These are phyloP conservation scores for Rhododendron vialii DNA, from an alignment of 148 eudicot species.

Conservation along the genomic window DNA sequence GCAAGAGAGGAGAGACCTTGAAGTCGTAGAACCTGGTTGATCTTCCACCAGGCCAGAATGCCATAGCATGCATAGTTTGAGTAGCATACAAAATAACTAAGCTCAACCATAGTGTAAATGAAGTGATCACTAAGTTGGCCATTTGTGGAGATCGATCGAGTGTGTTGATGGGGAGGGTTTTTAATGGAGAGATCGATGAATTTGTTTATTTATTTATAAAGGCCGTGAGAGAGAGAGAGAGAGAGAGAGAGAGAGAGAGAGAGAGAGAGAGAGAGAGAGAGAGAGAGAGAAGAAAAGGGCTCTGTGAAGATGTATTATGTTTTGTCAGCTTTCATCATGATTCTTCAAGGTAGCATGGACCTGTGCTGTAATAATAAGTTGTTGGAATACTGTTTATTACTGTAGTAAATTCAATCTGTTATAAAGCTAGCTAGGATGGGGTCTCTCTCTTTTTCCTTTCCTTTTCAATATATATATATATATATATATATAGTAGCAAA, in stretches of 20 bases:
- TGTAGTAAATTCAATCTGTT: not conserved
- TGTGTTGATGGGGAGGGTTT: constrained; percentile 6
- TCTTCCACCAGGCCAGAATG: constrained; percentile 24
- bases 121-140: constrained; percentile 8
- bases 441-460: not conserved
- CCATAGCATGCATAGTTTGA: constrained; percentile 2
- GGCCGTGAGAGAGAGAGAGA: constrained; percentile 1
- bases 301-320: constrained; percentile 17
- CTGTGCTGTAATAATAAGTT: constrained; percentile 12
- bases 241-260: constrained; percentile 18
- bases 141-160: not conserved
- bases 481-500: not conserved
- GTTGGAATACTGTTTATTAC: constrained; percentile 8
- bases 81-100: not conserved
- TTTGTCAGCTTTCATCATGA: constrained; percentile 25
- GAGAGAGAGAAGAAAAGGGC: not conserved
- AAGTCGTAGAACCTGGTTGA: constrained; percentile 51
- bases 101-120: constrained; percentile 8
- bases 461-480: not conserved
- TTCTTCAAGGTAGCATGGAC: constrained; percentile 16
- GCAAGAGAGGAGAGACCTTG: constrained; percentile 27
- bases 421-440: not conserved
- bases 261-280: constrained; percentile 7
- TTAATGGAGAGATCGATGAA: constrained; percentile 1
- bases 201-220: not conserved